Base-by-base conservation (phyloP, 352 stramenopile species). In the Globisporangium paroecandrum region DNA sequence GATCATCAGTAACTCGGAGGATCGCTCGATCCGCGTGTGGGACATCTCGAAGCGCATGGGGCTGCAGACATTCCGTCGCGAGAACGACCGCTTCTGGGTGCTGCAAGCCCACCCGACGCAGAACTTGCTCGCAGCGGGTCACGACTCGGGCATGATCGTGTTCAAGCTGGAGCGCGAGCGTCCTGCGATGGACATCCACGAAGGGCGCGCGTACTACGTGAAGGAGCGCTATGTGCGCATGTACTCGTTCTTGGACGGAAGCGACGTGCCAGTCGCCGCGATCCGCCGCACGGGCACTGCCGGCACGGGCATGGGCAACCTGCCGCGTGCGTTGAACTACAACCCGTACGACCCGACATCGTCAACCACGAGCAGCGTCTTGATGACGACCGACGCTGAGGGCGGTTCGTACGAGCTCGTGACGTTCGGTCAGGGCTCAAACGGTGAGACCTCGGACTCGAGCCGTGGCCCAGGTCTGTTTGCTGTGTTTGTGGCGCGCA, bases 11-110 rank as follows among this genome's bases (percentile, higher is more conserved):
- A 99, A 99, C 88, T 99, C 93, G 74, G 98, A 99, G 77, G 98
- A 99, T 81, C 90, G 97, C 29, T 98, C 90, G 62, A 99, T 99
- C 81, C 95, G 98, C 56, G 98, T 99, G 34, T 99, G 97, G 97
- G 97, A 99, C 82, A 98, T 99, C 64, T 98, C 89, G 29, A 99
- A 99, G 83, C 95, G 98, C 72, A 97, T 99, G 75, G 97, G 97
- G 0, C 91, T 99, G 29, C 97, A 99, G 84, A 99, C 97, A 0
- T 99, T 99, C 79, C 93, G 98, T 47, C 89, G 98, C 24, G 97
- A 99, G 84, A 98, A 98, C 65, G 98, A 99, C 79, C 94, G 98
- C 34, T 99, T 99, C 78, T 99, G 98, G 98, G 99, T 99, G 73
- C 74, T 96, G 24, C 90, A 95, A 0, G 97, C 97, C 0, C 98